Base-by-base conservation (phyloP, 768 basidiomycete genomes). In the Botryobasidium botryosum region DNA sequence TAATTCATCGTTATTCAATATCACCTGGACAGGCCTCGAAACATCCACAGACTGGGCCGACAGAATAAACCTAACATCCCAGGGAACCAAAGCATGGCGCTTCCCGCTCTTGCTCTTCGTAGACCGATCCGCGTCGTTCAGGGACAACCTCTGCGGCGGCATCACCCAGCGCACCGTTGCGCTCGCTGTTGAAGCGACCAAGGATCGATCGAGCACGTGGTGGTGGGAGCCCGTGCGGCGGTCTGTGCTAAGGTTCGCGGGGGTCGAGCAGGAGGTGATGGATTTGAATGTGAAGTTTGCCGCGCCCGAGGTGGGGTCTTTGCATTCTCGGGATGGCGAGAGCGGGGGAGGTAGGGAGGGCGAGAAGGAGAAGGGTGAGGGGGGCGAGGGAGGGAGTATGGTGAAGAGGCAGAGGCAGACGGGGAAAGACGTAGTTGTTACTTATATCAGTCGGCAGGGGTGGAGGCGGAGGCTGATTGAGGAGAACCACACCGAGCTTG, bases 381-480 rank as follows among this genome's bases (percentile, higher is more conserved):
- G 61, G 38, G 63, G 62, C 48, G 60, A 62, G 20, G 62, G 60
- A 53, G 33, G 52, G 27, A 5, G 52, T 42, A 25, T 13, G n/a
- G n/a, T 31, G 27, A 38, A n/a, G 65, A 70, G 26, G 56, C 61
- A 13, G 56, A 61, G 40, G 51, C 68, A 48, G 50, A 52, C 40
- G 29, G 50, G 54, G 18, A 62, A 61, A 27, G 74, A 54, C 39
- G 80, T 79, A 0, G 90, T 96, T 21, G 87, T 96, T 62, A 92
- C 90, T 8, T 96, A 96, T 54, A 71, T 94, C 48, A 85, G 80
- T 6, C 70, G 90, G 4, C 90, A 96, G 57, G 74, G 68, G 2
- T 96, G 88, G 90, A 64, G 88, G 35, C 69, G 90, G 18, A 91
- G 79, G 77, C 59, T 96, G 45, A 71, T 72, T 26, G 69, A 67